Percentiles rank a stretch among this genome's conserved stretches.
Evolutionary conservation across 2,329 filamentous ascomycete species (phyloP).

Genomic region (Cladophialophora yegresii): DNA sequence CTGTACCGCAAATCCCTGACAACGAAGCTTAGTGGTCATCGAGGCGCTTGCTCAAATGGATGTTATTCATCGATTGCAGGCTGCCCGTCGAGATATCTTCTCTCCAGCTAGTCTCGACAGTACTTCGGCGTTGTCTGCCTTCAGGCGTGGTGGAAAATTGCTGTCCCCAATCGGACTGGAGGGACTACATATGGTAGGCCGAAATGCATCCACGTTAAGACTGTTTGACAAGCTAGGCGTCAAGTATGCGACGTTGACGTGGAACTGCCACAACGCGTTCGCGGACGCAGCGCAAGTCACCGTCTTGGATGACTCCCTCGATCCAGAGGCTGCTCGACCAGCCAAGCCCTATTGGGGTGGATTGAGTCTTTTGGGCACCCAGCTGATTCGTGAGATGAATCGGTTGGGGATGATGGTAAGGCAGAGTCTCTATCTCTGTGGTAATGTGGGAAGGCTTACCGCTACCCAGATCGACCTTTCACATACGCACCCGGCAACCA

Average conservation of each 20-base stretch:
- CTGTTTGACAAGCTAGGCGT: constrained; percentile 76
- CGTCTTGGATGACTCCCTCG: constrained; percentile 39
- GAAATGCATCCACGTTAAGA: constrained; percentile 69
- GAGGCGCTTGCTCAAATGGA: constrained; percentile 75
- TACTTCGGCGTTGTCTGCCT: constrained; percentile 62
- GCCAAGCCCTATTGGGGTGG: constrained; percentile 55
- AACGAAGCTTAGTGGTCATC: constrained; percentile 55
- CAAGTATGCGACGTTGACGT: constrained; percentile 87
- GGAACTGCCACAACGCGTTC: constrained; percentile 89
- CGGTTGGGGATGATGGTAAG: constrained; percentile 77
- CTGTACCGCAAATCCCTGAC: background rate
- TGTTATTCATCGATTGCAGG: constrained; percentile 64
- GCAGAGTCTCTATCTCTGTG: background rate
- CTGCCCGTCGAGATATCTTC: constrained; percentile 67
- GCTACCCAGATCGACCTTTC: constrained; percentile 67
- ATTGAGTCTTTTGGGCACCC: constrained; percentile 67
- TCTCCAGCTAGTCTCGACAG: constrained; percentile 59
- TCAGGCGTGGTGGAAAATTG: constrained; percentile 59
- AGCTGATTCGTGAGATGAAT: constrained; percentile 84
- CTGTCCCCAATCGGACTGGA: constrained; percentile 80
- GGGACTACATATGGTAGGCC: constrained; percentile 90
- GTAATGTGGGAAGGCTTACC: background rate
- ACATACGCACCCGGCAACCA: constrained; percentile 76
- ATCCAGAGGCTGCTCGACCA: constrained; percentile 39
- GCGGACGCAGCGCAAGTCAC: constrained; percentile 75